Base-by-base conservation (phyloP, 345 rosid genomes). In the Heritiera fomes region DNA sequence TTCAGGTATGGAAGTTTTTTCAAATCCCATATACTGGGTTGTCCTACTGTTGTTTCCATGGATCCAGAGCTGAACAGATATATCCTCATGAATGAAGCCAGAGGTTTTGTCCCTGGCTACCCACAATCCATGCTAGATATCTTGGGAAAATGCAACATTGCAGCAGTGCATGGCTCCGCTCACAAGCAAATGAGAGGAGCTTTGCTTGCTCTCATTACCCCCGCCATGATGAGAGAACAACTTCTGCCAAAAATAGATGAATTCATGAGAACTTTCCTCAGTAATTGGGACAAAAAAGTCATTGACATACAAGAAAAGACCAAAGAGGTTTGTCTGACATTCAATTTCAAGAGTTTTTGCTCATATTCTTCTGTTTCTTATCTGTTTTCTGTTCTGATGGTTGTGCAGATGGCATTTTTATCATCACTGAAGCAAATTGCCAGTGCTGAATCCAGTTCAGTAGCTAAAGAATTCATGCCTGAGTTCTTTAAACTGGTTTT, bases 91-190 rank as follows among this genome's bases (percentile, higher is more conserved):
- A 94, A 90, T 50, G 99, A 96, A 81, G 87, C 93, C 2, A 96
- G 90, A 82, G 99, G 99, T 6, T 82, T 96, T 12, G 99, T 96
- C 38, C 95, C 99, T 43, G 99, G 99, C 23, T 96, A 96, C 77
- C 99, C 99, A 41, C 91, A 91, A 73, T 94, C 99, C 53, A 72
- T 96, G 99, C 85, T 92, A 7, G 98, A 96, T 68, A 94, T 96
- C 58, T 89, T 96, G 30, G 99, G 99, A 20, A 91, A 90, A 84
- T 85, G 91, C 85, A 96, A 96, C 88, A 94, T 96, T 68, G 98
- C 98, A 4, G 99, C 99, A 4, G 98, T 96, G 77, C 94, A 94
- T 78, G 99, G 99, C 77, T 80, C 93, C 12, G 81, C 89, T 46
- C 99, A 96, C 78, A 88, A 88, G 84, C 83, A 84, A 80, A 91